Conservation (phyloP, 1,139 yeast genomes). For the Debaryomycetaceae sp. region DNA sequence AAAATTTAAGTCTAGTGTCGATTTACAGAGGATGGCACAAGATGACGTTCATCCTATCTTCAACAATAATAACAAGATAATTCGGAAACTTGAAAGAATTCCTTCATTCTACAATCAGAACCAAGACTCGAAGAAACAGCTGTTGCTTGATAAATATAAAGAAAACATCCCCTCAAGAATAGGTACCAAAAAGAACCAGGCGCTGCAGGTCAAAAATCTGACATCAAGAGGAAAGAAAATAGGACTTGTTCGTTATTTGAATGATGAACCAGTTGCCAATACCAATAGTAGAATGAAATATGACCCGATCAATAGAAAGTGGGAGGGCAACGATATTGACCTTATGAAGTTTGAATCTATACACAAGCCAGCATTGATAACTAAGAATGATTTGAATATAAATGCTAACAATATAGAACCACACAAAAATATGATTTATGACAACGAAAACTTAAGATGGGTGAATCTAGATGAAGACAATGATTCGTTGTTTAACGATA, state of each 20-base stretch:
- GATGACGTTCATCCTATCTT: constrained; percentile 21
- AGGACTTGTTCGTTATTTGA: constrained; percentile 33
- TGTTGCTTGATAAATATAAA: constrained; percentile 25
- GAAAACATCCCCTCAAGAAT: constrained; percentile 13
- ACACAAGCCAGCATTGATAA: constrained; percentile 34
- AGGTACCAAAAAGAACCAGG: constrained; percentile 2
- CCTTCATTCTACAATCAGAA: constrained; percentile 37
- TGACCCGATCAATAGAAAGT: constrained; percentile 46
- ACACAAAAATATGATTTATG: constrained; percentile 56
- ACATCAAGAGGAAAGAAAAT: constrained; percentile 11
- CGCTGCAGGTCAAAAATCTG: constrained; percentile 5
- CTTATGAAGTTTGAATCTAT: constrained; percentile 44
- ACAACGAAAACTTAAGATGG: constrained; percentile 58
- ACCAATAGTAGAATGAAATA: constrained; percentile 44
- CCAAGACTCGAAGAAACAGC: constrained; percentile 16
- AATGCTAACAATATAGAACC: constrained; percentile 13
- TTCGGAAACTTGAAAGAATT: constrained; percentile 38
- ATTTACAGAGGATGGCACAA: constrained; percentile 13
- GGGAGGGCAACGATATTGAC: constrained; percentile 73
- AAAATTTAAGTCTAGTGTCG: constrained; percentile 34
- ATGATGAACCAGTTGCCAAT: constrained; percentile 17
- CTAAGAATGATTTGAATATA: constrained; percentile 25
- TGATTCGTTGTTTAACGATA: constrained; percentile 51
- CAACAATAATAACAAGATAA: constrained; percentile 32
- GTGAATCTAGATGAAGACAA: constrained; percentile 38